A percentile compares a stretch with the other conserved stretches of the same genome.
Conservation (phyloP, 768 basidiomycete species). For the Phylloporus arenicola region DNA sequence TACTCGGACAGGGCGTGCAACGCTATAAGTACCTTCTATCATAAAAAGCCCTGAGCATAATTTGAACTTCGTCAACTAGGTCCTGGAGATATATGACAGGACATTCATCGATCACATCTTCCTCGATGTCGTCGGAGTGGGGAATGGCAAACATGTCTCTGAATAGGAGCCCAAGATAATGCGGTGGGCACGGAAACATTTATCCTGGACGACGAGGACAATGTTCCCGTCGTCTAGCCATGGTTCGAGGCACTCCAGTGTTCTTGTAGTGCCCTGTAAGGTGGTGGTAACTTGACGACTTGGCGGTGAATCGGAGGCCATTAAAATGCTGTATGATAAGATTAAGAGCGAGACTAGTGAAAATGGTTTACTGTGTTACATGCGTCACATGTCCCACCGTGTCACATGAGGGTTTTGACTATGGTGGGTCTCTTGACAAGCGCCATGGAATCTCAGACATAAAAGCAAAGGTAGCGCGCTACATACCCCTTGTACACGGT, state of each 20-base stretch:
- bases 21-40: conserved; percentile 4
- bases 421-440: conserved; percentile 60
- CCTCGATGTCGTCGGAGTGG: background rate
- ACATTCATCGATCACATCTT: conserved; percentile 15
- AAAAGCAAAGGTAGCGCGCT: background rate
- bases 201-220: conserved; percentile 21
- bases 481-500: conserved; percentile 89
- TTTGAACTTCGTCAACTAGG: conserved; percentile 7
- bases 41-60: conserved; percentile 17
- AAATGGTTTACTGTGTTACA: too few species aligned
- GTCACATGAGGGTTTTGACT: too few species aligned
- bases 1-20: background rate
- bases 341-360: too few species aligned
- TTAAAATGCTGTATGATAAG: background rate
- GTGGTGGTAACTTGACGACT: background rate
- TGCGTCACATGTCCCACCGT: too few species aligned
- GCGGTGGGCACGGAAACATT: conserved; percentile 30
- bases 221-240: conserved; percentile 27
- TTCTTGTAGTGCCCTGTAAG: background rate
- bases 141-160: conserved; percentile 23
- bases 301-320: background rate
- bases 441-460: background rate
- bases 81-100: conserved; percentile 19
- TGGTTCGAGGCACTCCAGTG: background rate
- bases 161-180: conserved; percentile 22